These are phyloP conservation scores for Oryza rufipogon DNA, from an alignment of 176 grass and related monocot species.

Conservation along the genomic window DNA sequence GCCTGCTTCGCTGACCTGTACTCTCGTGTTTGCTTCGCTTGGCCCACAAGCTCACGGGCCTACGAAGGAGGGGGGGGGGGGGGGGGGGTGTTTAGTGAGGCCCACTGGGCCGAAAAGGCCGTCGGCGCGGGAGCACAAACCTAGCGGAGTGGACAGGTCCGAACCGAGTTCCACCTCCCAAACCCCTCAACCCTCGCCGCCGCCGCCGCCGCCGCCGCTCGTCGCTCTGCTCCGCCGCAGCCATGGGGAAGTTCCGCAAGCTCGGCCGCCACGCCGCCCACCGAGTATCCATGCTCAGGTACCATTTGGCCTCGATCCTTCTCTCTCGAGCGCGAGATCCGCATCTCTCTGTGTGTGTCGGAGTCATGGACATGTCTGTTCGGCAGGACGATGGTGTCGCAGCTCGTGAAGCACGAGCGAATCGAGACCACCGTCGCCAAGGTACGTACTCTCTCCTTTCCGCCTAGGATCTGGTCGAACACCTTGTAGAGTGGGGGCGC, in stretches of 20 bases:
- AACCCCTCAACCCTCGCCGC: slow-evolving; percentile 40
- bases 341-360: background rate
- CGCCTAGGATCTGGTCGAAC: slow-evolving; percentile 2
- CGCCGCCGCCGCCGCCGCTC: slow-evolving; percentile 37
- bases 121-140: background rate
- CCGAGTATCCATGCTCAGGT: slow-evolving; percentile 81
- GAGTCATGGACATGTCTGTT: slow-evolving; percentile 22
- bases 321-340: background rate
- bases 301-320: background rate
- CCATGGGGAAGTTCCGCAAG: slow-evolving; percentile 79
- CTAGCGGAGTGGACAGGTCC: background rate
- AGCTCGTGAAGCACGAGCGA: slow-evolving; percentile 98
- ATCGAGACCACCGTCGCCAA: slow-evolving; percentile 90
- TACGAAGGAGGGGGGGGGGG: background rate
- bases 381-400: slow-evolving; percentile 94
- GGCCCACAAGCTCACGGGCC: background rate
- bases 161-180: background rate
- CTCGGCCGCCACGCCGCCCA: slow-evolving; percentile 65
- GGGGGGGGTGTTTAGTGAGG: background rate
- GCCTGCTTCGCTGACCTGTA: background rate
- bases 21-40: background rate
- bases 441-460: slow-evolving; percentile 46
- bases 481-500: background rate
- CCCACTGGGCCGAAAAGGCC: background rate
- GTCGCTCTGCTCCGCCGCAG: slow-evolving; percentile 25